These are phyloP conservation scores for Eucalyptus erythrocorys DNA, from an alignment of 345 rosid genomes.

Conservation along the genomic window DNA sequence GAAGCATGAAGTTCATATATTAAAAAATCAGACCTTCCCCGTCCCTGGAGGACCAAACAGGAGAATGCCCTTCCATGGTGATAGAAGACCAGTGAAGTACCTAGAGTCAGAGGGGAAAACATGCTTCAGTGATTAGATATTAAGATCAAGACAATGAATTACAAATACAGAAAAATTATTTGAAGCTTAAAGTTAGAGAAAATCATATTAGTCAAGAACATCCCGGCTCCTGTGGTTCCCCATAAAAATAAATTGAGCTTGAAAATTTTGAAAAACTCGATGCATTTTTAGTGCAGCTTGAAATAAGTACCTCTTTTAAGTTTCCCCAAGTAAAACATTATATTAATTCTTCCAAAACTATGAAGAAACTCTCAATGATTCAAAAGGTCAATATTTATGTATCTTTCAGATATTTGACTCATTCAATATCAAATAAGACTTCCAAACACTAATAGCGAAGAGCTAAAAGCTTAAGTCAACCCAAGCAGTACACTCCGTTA, in stretches of 20 bases:
- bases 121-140: not conserved
- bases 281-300: not conserved
- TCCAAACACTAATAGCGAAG: not conserved
- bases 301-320: not conserved
- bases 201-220: not conserved
- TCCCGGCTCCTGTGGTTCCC: not conserved
- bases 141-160: not conserved
- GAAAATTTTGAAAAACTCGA: not conserved
- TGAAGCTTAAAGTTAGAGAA: not conserved
- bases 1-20: not conserved
- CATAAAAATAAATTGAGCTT: not conserved
- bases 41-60: slow-evolving; percentile 99
- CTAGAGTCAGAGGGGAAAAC: slow-evolving; percentile 16
- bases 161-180: not conserved
- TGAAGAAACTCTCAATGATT: not conserved
- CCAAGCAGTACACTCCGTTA: not conserved
- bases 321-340: not conserved
- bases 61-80: slow-evolving; percentile 99
- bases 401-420: not conserved
- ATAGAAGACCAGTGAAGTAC: slow-evolving; percentile 86
- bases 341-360: not conserved
- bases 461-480: not conserved
- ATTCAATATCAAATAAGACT: not conserved
- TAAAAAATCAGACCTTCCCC: slow-evolving; percentile 60
- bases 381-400: not conserved